Conservation (phyloP, 2,329 filamentous ascomycete genomes). For the Stemphylium lycopersici region DNA sequence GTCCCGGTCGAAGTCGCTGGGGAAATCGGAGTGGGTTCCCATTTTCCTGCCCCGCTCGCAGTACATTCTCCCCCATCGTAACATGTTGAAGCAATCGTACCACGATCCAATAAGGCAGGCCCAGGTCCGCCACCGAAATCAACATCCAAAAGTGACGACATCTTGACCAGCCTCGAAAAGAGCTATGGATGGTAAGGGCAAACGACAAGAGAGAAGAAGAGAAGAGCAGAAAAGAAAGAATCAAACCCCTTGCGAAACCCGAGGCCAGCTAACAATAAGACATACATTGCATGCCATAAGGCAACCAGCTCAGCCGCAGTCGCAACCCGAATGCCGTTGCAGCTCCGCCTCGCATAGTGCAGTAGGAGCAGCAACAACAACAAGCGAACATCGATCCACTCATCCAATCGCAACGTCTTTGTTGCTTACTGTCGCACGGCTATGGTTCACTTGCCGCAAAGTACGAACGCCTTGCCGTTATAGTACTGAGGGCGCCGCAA, state of each 20-base stretch:
- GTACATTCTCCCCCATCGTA: not conserved
- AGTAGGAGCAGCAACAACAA: constrained; percentile 2
- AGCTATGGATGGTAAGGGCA: not conserved
- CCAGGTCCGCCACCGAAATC: not conserved
- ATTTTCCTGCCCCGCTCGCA: not conserved
- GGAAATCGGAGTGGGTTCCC: no score
- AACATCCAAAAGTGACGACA: not conserved
- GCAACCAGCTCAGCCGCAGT: constrained; percentile 14
- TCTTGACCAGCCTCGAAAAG: not conserved
- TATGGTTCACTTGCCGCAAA: not conserved
- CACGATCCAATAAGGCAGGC: not conserved
- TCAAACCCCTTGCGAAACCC: not conserved
- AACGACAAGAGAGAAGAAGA: not conserved
- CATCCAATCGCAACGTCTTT: constrained; percentile 7
- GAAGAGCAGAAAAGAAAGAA: not conserved
- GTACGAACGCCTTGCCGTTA: not conserved
- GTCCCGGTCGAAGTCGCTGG: no score
- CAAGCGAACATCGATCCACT: constrained; percentile 1
- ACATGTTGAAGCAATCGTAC: not conserved
- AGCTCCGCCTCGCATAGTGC: constrained; percentile 18
- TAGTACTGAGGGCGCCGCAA: constrained; percentile 8
- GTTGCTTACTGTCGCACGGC: constrained; percentile 17
- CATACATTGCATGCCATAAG: not conserved
- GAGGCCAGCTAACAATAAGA: constrained; percentile 5
- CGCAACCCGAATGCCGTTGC: not conserved